A percentile compares a stretch with the other conserved stretches of the same genome.
Evolutionary conservation across 495 filamentous ascomycete genomes (phyloP).

Genomic region (Aspergillus carlsbadensis): DNA sequence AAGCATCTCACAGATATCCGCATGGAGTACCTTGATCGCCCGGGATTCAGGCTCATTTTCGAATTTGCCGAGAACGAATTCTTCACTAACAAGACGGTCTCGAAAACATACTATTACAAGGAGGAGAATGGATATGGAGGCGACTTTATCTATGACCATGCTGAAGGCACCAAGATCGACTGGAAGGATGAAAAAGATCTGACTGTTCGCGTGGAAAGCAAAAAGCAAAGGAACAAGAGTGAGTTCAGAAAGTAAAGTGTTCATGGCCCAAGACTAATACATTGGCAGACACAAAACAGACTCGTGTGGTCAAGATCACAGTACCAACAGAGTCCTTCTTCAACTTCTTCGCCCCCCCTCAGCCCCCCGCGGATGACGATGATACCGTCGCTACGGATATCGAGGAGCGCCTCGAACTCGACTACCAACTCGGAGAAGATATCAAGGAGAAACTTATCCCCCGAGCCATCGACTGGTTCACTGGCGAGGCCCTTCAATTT

Average conservation of each 20-base stretch:
- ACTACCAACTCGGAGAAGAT: slow-evolving; percentile 98
- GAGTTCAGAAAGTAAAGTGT: slow-evolving; percentile 32
- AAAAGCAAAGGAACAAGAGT: slow-evolving; percentile 99
- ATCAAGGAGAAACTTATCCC: slow-evolving; percentile 99
- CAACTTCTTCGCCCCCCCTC: slow-evolving; percentile 98
- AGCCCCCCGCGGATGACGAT: slow-evolving; percentile 71
- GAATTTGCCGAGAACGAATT: slow-evolving; percentile 93
- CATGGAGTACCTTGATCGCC: slow-evolving; percentile 98
- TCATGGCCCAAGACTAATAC: neutral
- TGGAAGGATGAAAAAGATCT: slow-evolving; percentile 94
- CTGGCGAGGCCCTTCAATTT: slow-evolving; percentile 94
- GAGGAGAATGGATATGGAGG: slow-evolving; percentile 97
- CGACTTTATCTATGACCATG: slow-evolving; percentile 99
- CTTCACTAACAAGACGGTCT: slow-evolving; percentile 95
- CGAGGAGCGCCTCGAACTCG: slow-evolving; percentile 95
- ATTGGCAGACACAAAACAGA: slow-evolving; percentile 89
- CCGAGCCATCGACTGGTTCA: slow-evolving; percentile 99
- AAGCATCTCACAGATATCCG: slow-evolving; percentile 91
- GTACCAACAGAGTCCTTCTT: slow-evolving; percentile 99
- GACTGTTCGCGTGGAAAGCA: slow-evolving; percentile 94
- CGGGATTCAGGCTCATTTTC: slow-evolving; percentile 97
- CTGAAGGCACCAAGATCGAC: slow-evolving; percentile 95
- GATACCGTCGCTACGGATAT: slow-evolving; percentile 86
- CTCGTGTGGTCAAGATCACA: slow-evolving; percentile 96
- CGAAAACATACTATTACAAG: slow-evolving; percentile 99